These are phyloP conservation scores for Komagataella ulmi DNA, from an alignment of 805 yeast species.

Conservation along the genomic window DNA sequence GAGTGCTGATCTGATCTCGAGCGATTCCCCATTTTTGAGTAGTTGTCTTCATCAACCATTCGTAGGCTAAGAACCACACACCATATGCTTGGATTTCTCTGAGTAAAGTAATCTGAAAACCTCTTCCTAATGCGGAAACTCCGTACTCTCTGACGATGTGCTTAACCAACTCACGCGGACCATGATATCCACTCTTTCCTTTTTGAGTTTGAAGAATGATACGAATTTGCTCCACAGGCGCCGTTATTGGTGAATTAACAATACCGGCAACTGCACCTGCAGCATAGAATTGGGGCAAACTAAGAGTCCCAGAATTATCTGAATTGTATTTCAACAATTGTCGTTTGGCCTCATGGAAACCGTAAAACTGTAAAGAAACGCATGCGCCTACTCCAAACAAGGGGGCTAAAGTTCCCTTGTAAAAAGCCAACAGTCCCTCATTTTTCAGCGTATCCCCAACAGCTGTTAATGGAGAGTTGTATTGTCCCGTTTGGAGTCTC, in stretches of 20 bases:
- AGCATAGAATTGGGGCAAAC: conserved; percentile 40
- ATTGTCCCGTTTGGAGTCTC: conserved; percentile 58
- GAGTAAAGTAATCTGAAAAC: conserved; percentile 35
- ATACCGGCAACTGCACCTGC: conserved; percentile 58
- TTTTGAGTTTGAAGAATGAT: conserved; percentile 45
- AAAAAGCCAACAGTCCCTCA: conserved; percentile 75
- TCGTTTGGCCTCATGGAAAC: conserved; percentile 57
- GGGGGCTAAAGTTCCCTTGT: conserved; percentile 91
- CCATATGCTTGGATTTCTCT: conserved; percentile 68
- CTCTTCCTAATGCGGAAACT: conserved; percentile 37
- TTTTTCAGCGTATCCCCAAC: conserved; percentile 37
- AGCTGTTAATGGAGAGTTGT: conserved; percentile 34
- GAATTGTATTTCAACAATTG: conserved; percentile 25
- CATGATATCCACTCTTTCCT: conserved; percentile 20
- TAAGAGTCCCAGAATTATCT: conserved; percentile 17
- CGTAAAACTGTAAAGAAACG: conserved; percentile 82
- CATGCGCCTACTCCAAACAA: conserved; percentile 95
- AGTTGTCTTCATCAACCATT: conserved; percentile 31
- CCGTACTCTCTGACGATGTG: conserved; percentile 31
- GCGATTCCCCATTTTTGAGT: conserved; percentile 19
- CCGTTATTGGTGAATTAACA: conserved; percentile 47
- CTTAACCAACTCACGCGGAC: conserved; percentile 29
- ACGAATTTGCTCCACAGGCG: conserved; percentile 57
- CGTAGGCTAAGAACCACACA: conserved; percentile 60
- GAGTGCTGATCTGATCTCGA: conserved; percentile 37